A percentile compares a stretch with the other conserved stretches of the same genome.
These are phyloP conservation scores for Carex scoparia DNA, from an alignment of 176 grass and related monocot species.

Conservation along the genomic window DNA sequence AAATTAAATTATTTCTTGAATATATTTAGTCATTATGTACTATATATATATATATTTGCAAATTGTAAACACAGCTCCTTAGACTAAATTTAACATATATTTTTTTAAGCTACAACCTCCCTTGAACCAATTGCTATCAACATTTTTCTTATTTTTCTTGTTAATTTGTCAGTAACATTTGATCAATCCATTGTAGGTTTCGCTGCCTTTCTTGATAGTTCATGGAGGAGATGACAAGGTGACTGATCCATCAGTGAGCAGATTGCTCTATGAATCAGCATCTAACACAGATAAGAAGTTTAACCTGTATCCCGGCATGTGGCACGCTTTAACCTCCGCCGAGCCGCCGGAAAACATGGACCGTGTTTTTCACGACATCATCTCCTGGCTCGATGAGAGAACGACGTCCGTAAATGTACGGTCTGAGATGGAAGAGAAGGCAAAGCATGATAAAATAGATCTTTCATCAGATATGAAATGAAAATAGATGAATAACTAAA, in stretches of 20 bases:
- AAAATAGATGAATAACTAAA: background rate
- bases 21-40: too few relatives aligned
- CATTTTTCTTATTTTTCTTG: too few relatives aligned
- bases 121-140: too few relatives aligned
- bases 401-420: background rate
- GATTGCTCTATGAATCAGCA: slow-evolving; percentile 39
- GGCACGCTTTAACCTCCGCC: slow-evolving; percentile 72
- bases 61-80: too few relatives aligned
- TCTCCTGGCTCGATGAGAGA: slow-evolving; percentile 50
- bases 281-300: slow-evolving; percentile 50
- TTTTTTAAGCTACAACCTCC: too few relatives aligned
- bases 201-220: slow-evolving; percentile 51
- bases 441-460: slow-evolving; percentile 20
- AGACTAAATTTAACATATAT: too few relatives aligned
- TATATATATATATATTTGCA: too few relatives aligned
- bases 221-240: slow-evolving; percentile 68
- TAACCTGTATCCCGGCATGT: slow-evolving; percentile 59
- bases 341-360: slow-evolving; percentile 45
- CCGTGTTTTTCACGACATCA: slow-evolving; percentile 48
- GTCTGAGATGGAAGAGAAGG: slow-evolving; percentile 32
- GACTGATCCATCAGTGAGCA: slow-evolving; percentile 54
- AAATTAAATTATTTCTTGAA: too few relatives aligned
- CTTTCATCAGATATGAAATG: background rate
- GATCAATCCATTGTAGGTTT: slow-evolving; percentile 5
- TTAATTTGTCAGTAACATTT: background rate